Conservation (phyloP, 768 basidiomycete species). For the Panaeolus papilionaceus region DNA sequence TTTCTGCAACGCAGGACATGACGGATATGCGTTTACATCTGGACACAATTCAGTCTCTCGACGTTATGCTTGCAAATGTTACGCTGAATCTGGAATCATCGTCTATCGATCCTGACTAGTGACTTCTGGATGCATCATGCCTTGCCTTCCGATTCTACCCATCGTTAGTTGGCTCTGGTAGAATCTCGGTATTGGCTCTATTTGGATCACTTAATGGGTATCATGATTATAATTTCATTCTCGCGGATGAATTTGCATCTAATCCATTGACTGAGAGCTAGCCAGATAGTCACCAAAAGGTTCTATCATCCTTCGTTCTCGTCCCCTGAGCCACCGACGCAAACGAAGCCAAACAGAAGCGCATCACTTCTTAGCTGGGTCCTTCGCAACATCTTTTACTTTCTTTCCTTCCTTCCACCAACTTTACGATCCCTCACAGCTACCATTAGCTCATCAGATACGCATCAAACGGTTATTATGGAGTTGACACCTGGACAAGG, state of each 20-base stretch:
- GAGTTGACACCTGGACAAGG: not conserved
- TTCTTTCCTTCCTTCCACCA: not conserved
- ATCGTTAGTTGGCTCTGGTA: no score
- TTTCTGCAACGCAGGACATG: slow-evolving; percentile 35
- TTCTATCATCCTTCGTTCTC: no score
- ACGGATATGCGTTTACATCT: slow-evolving; percentile 58
- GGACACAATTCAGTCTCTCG: slow-evolving; percentile 49
- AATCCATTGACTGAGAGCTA: no score
- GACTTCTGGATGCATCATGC: slow-evolving; percentile 49
- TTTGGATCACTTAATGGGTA: no score
- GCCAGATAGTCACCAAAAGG: no score
- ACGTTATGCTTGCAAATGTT: slow-evolving; percentile 52
- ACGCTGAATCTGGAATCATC: slow-evolving; percentile 46
- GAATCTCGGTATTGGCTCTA: no score
- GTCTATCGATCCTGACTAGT: slow-evolving; percentile 46
- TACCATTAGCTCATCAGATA: not conserved
- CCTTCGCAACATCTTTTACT: not conserved
- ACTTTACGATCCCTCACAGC: not conserved
- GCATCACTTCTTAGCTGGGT: not conserved
- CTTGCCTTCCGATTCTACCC: no score
- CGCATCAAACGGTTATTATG: not conserved
- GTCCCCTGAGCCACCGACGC: no score
- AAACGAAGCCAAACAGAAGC: not conserved
- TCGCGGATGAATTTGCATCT: no score
- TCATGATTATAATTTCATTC: no score